Conservation (phyloP, 129 eudicot species). For the Ambrosia artemisiifolia region DNA sequence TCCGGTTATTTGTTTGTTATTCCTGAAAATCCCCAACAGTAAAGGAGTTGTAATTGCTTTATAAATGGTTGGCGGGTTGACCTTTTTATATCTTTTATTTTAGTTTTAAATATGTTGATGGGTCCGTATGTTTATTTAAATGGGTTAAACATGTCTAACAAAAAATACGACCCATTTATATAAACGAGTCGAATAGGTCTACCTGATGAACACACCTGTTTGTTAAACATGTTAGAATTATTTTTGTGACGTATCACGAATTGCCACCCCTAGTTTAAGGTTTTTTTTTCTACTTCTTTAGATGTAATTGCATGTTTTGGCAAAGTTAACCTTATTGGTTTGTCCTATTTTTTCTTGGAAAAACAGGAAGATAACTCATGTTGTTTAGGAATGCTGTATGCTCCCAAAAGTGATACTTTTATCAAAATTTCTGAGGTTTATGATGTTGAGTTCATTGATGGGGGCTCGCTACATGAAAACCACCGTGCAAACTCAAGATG, state of each 20-base stretch:
- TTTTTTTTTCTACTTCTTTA: too few relatives aligned
- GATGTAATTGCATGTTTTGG: neutral
- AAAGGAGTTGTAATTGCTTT: neutral
- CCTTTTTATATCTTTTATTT: too few relatives aligned
- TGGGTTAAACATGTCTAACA: too few relatives aligned
- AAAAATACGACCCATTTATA: too few relatives aligned
- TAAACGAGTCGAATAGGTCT: neutral
- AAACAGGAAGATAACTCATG: slow-evolving; percentile 39
- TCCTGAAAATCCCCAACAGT: too few relatives aligned
- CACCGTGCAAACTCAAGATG: slow-evolving; percentile 35
- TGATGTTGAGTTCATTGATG: slow-evolving; percentile 57
- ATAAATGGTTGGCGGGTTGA: neutral
- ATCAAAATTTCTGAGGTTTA: slow-evolving; percentile 53
- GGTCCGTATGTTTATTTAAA: too few relatives aligned
- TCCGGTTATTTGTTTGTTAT: too few relatives aligned
- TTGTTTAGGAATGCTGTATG: slow-evolving; percentile 42
- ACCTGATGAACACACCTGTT: too few relatives aligned
- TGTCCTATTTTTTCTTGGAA: slow-evolving; percentile 16
- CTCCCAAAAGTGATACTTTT: slow-evolving; percentile 33
- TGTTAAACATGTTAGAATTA: too few relatives aligned
- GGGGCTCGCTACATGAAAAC: slow-evolving; percentile 53
- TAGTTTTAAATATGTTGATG: too few relatives aligned
- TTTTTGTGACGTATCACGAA: neutral
- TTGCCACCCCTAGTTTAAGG: neutral
- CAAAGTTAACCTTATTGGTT: neutral